phyloP scores from a whole-genome alignment of 805 yeast genomes.

The Saturnispora hagleri region DNA sequence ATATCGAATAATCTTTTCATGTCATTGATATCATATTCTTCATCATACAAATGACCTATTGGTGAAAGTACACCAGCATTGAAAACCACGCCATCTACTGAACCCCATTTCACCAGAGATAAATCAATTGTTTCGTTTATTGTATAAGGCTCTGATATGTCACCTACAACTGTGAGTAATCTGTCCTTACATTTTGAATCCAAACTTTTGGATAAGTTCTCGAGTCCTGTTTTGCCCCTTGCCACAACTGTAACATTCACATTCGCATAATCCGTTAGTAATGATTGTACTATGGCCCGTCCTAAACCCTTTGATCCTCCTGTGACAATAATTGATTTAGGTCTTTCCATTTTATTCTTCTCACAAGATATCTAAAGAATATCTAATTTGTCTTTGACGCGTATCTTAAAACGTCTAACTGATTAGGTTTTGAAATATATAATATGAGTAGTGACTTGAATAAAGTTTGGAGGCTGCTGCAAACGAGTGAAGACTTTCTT shows the following conservation, averaged over 20 bases:
- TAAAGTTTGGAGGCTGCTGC: conserved; percentile 7
- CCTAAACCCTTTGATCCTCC: conserved; percentile 82
- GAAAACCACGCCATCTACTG: conserved; percentile 54
- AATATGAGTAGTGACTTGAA: neutral
- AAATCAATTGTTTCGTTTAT: conserved; percentile 32
- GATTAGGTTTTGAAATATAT: neutral
- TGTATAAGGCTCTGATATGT: conserved; percentile 39
- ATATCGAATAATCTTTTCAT: conserved; percentile 67
- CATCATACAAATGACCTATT: conserved; percentile 43
- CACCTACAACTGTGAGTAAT: conserved; percentile 49
- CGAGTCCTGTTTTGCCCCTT: conserved; percentile 44
- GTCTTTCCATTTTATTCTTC: neutral
- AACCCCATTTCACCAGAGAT: conserved; percentile 44
- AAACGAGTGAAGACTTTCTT: conserved; percentile 5
- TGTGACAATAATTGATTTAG: conserved; percentile 36
- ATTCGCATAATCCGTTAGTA: conserved; percentile 30
- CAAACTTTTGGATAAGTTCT: conserved; percentile 24
- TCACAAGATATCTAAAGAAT: neutral
- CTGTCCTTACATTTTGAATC: conserved; percentile 39
- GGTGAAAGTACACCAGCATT: conserved; percentile 85
- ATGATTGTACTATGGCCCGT: conserved; percentile 50
- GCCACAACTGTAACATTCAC: conserved; percentile 59
- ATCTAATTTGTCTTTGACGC: neutral
- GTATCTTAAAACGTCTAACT: neutral
- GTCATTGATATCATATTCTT: conserved; percentile 37